A percentile compares a stretch with the other conserved stretches of the same genome.
Conservation (phyloP, 208 protist genomes). For the Leishmania braziliensis region DNA sequence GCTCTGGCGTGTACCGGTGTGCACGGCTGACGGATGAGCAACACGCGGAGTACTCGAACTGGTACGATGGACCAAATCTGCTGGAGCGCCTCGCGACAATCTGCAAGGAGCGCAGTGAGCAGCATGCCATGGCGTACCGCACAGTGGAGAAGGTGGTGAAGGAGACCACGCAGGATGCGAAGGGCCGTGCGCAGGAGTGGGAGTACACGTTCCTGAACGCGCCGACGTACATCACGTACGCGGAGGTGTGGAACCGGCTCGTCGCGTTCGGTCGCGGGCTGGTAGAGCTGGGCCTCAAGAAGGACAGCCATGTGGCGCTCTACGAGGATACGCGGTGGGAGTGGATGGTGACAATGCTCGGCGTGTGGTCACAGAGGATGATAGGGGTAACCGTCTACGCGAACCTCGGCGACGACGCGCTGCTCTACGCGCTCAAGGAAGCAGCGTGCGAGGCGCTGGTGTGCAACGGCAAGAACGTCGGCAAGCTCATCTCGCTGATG, state of each 20-base stretch:
- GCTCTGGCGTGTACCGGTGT: conserved; percentile 56
- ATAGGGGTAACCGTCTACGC: conserved; percentile 81
- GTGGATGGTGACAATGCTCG: conserved; percentile 73
- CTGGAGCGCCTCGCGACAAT: conserved; percentile 46
- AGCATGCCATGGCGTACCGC: conserved; percentile 54
- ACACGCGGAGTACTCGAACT: conserved; percentile 42
- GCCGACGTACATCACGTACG: conserved; percentile 62
- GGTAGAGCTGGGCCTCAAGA: conserved; percentile 43
- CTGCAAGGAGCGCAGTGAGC: conserved; percentile 26
- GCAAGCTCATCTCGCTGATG: conserved; percentile 40
- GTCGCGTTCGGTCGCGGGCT: conserved; percentile 63
- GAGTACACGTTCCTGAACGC: conserved; percentile 59
- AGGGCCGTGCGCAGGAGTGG: conserved; percentile 44
- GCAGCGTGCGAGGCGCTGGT: conserved; percentile 69
- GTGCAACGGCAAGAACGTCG: conserved; percentile 74
- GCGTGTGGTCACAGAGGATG: conserved; percentile 76
- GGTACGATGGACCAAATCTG: conserved; percentile 46
- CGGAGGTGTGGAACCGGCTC: conserved; percentile 57
- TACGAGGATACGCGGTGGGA: conserved; percentile 92
- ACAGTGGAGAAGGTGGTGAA: conserved; percentile 43
- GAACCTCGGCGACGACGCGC: conserved; percentile 82
- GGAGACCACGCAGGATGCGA: conserved; percentile 39
- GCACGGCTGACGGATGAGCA: conserved; percentile 51
- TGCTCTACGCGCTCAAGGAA: conserved; percentile 83
- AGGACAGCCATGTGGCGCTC: conserved; percentile 51